phyloP scores from a whole-genome alignment of 768 basidiomycete species.

The Dioszegia hungarica region DNA sequence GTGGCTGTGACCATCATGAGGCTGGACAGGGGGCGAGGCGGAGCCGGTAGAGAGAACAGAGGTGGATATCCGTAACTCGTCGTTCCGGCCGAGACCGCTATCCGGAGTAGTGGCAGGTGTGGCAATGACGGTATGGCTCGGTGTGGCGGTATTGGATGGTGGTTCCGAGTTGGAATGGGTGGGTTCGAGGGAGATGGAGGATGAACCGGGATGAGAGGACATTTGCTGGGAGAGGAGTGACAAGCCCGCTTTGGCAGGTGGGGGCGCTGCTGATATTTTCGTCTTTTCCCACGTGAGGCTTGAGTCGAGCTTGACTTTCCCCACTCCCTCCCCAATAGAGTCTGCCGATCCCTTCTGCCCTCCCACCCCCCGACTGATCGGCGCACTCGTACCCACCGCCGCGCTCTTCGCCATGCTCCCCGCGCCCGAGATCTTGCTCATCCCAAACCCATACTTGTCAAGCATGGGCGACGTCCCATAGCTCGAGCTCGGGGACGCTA shows the following conservation, averaged over 20 bases:
- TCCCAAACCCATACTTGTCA: constrained; percentile 85
- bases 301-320: constrained; percentile 47
- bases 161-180: constrained; percentile 13
- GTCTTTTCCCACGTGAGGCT: constrained; percentile 46
- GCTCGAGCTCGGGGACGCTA: constrained; percentile 66
- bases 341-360: constrained; percentile 52
- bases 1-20: neutral
- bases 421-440: constrained; percentile 70
- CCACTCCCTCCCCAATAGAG: constrained; percentile 55
- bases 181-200: constrained; percentile 15
- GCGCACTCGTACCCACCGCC: constrained; percentile 39
- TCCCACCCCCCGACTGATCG: constrained; percentile 24
- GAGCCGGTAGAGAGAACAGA: constrained; percentile 42
- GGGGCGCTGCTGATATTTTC: constrained; percentile 19
- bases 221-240: constrained; percentile 70
- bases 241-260: constrained; percentile 53
- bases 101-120: constrained; percentile 44
- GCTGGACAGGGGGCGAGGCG: constrained; percentile 20
- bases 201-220: constrained; percentile 27
- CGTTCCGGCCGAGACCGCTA: constrained; percentile 5
- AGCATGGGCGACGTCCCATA: constrained; percentile 70
- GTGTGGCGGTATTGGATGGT: constrained; percentile 25
- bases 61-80: constrained; percentile 37
- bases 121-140: constrained; percentile 26
- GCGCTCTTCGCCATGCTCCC: constrained; percentile 21